Percentiles rank a stretch among this genome's conserved stretches.
Evolutionary conservation across 495 filamentous ascomycete species (phyloP).

Genomic region (Xylaria flabelliformis): DNA sequence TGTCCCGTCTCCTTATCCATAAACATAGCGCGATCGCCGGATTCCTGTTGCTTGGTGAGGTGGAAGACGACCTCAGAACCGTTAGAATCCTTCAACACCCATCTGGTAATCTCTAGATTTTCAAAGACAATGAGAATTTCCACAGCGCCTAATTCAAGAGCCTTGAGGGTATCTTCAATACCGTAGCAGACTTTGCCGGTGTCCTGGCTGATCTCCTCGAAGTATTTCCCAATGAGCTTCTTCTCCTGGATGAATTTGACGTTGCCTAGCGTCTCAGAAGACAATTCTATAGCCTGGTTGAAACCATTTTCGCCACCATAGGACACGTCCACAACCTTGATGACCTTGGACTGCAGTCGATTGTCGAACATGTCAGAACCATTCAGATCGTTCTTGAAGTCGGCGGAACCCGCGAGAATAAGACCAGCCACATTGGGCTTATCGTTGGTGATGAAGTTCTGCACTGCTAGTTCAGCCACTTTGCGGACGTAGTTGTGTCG

Average conservation of each 20-base stretch:
- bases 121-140: conserved; percentile 98
- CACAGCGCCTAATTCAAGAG: conserved; percentile 92
- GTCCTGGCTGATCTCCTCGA: conserved; percentile 97
- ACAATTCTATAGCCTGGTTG: conserved; percentile 97
- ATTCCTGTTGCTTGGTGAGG: conserved; percentile 85
- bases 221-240: conserved; percentile 98
- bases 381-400: conserved; percentile 99
- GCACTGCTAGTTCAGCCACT: conserved; percentile 94
- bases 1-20: conserved; percentile 93
- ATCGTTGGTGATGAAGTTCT: conserved; percentile 97
- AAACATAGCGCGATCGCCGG: conserved; percentile 76
- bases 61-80: conserved; percentile 78
- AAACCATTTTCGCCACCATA: conserved; percentile 99
- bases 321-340: conserved; percentile 98
- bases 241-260: conserved; percentile 99
- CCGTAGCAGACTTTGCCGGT: conserved; percentile 96
- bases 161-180: conserved; percentile 96
- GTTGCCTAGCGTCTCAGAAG: conserved; percentile 94
- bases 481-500: conserved; percentile 99
- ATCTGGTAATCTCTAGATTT: conserved; percentile 92
- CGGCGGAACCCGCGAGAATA: conserved; percentile 94
- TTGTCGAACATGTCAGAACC: conserved; percentile 96
- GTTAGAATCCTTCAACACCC: conserved; percentile 78
- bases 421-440: conserved; percentile 96
- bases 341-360: conserved; percentile 90